Evolutionary conservation across 768 basidiomycete genomes (phyloP).

Genomic region (Artomyces pyxidatus): DNA sequence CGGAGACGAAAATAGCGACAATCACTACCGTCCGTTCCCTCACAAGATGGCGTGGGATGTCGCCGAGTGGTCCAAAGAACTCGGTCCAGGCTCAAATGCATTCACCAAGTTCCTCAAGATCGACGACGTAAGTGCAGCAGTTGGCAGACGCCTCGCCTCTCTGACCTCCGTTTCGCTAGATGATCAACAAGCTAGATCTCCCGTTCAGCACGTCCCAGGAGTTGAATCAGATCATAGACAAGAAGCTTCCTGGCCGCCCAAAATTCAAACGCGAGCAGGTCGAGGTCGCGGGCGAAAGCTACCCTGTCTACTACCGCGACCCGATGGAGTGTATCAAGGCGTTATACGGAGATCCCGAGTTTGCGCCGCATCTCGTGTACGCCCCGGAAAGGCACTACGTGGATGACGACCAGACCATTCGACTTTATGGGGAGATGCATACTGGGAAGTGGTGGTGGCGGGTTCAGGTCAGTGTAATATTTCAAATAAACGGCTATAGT

Average conservation of each 20-base stretch:
- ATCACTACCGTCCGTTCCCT: too few relatives aligned
- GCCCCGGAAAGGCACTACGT: not conserved
- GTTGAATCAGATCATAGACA: not conserved
- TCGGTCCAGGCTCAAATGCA: not conserved
- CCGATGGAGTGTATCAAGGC: not conserved
- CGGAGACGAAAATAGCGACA: too few relatives aligned
- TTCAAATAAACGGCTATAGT: too few relatives aligned
- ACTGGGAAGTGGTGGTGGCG: conserved; percentile 22
- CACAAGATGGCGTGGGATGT: not conserved
- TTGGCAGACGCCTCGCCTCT: too few relatives aligned
- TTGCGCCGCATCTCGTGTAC: not conserved
- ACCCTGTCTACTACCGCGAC: not conserved
- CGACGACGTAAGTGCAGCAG: not conserved
- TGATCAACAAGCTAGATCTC: not conserved
- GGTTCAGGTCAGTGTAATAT: too few relatives aligned
- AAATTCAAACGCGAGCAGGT: not conserved
- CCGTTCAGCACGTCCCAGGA: not conserved
- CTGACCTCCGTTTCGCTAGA: not conserved
- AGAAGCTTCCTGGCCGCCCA: not conserved
- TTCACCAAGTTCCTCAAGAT: not conserved
- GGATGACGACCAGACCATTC: not conserved
- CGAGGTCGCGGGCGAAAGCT: not conserved
- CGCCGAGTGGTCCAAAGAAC: not conserved
- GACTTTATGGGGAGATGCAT: conserved; percentile 17
- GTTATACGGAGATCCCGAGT: not conserved